A percentile compares a stretch with the other conserved stretches of the same genome.
Conservation (phyloP, 495 filamentous ascomycete genomes). For the Staphylotrichum longicolle region DNA sequence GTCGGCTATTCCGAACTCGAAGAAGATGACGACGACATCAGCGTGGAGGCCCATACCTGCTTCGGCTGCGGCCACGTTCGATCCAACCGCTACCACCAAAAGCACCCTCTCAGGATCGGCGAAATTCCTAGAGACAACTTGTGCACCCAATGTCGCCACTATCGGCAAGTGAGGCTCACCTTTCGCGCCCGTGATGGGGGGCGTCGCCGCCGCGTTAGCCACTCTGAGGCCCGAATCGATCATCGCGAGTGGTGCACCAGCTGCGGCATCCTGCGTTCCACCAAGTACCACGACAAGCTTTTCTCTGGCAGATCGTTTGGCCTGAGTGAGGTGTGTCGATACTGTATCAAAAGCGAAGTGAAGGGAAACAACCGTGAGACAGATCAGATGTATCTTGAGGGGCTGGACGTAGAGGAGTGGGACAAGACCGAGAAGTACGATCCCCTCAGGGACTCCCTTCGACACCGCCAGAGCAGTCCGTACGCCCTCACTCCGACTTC, state of each 20-base stretch:
- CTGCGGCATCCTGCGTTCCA: constrained; percentile 20
- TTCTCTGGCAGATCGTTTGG: constrained; percentile 1
- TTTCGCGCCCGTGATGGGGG: background rate
- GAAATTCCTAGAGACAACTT: constrained; percentile 23
- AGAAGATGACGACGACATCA: background rate
- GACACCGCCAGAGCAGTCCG: too few species aligned
- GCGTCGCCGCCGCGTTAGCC: background rate
- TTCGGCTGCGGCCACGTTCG: constrained; percentile 33
- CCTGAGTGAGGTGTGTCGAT: constrained; percentile 1
- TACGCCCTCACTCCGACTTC: too few species aligned
- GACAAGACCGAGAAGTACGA: background rate
- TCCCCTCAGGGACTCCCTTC: background rate
- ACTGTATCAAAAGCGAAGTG: background rate
- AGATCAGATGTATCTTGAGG: background rate
- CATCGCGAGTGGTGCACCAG: constrained; percentile 18
- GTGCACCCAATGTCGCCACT: constrained; percentile 29
- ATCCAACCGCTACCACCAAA: constrained; percentile 24
- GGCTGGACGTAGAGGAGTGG: background rate
- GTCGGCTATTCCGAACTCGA: background rate
- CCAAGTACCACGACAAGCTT: constrained; percentile 8
- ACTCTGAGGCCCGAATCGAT: constrained; percentile 2
- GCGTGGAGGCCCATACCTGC: constrained; percentile 20
- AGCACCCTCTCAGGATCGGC: constrained; percentile 18
- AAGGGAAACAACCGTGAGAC: background rate
- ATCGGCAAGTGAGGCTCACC: background rate